Conservation (phyloP, 345 rosid genomes). For the Garcia nutans region DNA sequence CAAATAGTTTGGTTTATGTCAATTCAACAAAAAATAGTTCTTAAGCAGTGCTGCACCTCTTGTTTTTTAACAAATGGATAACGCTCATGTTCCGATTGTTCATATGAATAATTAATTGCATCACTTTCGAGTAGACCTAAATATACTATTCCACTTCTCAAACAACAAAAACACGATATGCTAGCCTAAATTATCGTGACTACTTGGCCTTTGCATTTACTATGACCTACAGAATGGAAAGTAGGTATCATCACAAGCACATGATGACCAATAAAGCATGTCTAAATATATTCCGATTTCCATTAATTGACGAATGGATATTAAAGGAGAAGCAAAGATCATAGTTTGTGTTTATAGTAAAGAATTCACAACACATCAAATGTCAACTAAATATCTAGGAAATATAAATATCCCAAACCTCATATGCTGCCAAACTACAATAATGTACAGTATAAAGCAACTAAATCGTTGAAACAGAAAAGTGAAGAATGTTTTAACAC, state of each 20-base stretch:
- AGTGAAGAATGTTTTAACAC: neutral
- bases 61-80: too few relatives aligned
- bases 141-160: neutral
- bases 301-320: neutral
- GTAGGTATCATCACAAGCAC: neutral
- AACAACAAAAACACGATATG: neutral
- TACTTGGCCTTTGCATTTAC: neutral
- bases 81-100: too few relatives aligned
- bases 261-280: neutral
- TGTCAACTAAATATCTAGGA: neutral
- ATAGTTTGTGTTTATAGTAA: neutral
- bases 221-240: neutral
- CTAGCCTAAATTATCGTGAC: neutral
- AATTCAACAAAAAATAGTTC: too few relatives aligned
- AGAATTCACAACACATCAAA: neutral
- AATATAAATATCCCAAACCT: neutral
- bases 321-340: neutral
- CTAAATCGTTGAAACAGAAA: neutral
- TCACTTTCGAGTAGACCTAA: too few relatives aligned
- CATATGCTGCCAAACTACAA: slow-evolving; percentile 8
- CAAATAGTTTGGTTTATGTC: too few relatives aligned
- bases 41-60: too few relatives aligned
- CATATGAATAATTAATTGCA: too few relatives aligned
- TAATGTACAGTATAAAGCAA: neutral
- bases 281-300: neutral